phyloP scores from a whole-genome alignment of 2,329 filamentous ascomycete species.

The Arachnomyces sp. region DNA sequence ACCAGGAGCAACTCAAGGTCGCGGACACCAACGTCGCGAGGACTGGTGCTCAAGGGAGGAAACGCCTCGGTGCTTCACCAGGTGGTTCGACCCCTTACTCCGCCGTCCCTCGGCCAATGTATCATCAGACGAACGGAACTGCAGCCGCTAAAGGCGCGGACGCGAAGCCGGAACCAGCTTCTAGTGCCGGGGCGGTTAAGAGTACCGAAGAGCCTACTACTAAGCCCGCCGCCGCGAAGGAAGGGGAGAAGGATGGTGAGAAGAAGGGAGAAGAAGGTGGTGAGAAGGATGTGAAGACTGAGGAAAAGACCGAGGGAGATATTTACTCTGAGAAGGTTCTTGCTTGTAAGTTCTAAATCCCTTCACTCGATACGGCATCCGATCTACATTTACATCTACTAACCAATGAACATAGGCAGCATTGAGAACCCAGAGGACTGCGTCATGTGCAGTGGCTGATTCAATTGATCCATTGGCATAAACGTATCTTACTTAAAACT shows the following conservation, averaged over 20 bases:
- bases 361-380: background rate
- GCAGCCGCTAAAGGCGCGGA: constrained; percentile 28
- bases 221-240: constrained; percentile 55
- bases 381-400: constrained; percentile 18
- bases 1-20: constrained; percentile 88
- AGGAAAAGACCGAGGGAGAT: constrained; percentile 56
- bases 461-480: constrained; percentile 1
- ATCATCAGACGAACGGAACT: constrained; percentile 50
- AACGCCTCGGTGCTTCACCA: constrained; percentile 56
- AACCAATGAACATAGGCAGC: constrained; percentile 54
- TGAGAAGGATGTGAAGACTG: constrained; percentile 12
- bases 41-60: constrained; percentile 51
- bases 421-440: constrained; percentile 96
- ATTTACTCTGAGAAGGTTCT: constrained; percentile 93
- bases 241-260: constrained; percentile 50
- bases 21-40: constrained; percentile 70
- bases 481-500: constrained; percentile 9
- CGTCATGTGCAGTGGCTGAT: constrained; percentile 94
- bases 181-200: constrained; percentile 41
- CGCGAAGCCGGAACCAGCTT: too few relatives aligned
- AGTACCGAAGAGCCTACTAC: constrained; percentile 60
- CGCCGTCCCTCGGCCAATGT: constrained; percentile 61
- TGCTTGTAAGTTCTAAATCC: constrained; percentile 58
- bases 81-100: constrained; percentile 51
- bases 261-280: constrained; percentile 18